phyloP scores from a whole-genome alignment of 2,329 filamentous ascomycete genomes.

The Sarocladium strictum region DNA sequence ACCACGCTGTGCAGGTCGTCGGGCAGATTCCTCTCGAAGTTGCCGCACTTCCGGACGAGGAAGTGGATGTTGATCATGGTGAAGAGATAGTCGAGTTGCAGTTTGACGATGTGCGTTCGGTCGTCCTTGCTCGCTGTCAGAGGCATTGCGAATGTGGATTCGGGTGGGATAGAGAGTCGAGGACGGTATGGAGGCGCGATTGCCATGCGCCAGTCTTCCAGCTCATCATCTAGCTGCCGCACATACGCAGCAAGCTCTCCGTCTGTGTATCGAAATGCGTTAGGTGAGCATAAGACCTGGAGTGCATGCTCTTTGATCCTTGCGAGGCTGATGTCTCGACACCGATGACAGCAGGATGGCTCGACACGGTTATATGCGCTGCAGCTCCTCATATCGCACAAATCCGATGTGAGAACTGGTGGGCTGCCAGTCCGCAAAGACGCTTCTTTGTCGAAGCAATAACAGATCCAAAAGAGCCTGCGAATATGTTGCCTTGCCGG shows the following conservation, averaged over 20 bases:
- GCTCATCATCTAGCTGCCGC: constrained; percentile 24
- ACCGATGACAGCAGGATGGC: neutral
- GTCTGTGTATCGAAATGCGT: constrained; percentile 16
- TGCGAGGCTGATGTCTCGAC: constrained; percentile 7
- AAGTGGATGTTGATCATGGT: constrained; percentile 15
- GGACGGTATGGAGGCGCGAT: constrained; percentile 12
- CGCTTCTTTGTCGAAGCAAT: constrained; percentile 12
- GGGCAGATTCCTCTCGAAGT: constrained; percentile 11
- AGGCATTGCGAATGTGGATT: neutral
- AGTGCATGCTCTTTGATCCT: constrained; percentile 17
- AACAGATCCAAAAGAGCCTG: constrained; percentile 11
- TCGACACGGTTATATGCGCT: neutral
- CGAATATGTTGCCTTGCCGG: constrained; percentile 5
- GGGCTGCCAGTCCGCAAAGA: constrained; percentile 11
- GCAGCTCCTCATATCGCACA: constrained; percentile 8
- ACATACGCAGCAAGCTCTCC: constrained; percentile 19
- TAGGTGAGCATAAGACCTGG: constrained; percentile 17
- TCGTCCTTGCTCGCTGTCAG: neutral
- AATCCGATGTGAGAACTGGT: constrained; percentile 10
- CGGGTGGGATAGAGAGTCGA: constrained; percentile 8
- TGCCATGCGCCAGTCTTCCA: constrained; percentile 25
- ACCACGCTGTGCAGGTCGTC: constrained; percentile 17
- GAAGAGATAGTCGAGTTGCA: constrained; percentile 17
- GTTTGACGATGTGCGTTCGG: constrained; percentile 8
- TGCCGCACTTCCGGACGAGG: constrained; percentile 15